These are phyloP conservation scores for Aristolochia fimbriata DNA, from an alignment of 164 flowering plant genomes.

Conservation along the genomic window DNA sequence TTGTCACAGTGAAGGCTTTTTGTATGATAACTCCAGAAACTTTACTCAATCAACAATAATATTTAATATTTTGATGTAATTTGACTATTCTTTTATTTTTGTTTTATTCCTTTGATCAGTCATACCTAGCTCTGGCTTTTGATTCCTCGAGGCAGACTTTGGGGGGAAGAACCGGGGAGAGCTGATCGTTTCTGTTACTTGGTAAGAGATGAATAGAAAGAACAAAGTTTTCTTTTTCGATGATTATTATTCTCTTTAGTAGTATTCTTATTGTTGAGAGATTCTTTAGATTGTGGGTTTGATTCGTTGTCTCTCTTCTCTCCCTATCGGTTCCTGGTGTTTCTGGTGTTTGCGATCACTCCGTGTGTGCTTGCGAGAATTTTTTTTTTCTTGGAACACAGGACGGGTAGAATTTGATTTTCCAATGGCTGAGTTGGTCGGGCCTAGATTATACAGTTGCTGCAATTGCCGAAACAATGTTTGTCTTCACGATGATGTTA, in stretches of 20 bases:
- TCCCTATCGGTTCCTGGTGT: not conserved
- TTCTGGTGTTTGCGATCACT: not conserved
- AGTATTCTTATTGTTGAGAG: not conserved
- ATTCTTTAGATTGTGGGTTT: not conserved
- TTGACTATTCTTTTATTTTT: not conserved
- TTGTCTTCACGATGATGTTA: constrained; percentile 59
- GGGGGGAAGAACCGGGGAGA: not conserved
- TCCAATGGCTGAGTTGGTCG: constrained; percentile 47
- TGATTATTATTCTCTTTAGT: not conserved
- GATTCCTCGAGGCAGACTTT: not conserved
- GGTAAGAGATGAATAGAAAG: not conserved
- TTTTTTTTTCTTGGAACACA: constrained; percentile 1
- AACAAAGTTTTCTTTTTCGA: not conserved
- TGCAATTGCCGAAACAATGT: constrained; percentile 65
- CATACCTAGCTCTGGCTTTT: not conserved
- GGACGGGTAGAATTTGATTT: not conserved
- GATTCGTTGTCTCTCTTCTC: not conserved
- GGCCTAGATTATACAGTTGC: constrained; percentile 65
- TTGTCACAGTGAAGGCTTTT: not conserved
- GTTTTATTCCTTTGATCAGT: not conserved
- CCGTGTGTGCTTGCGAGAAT: constrained; percentile 1
- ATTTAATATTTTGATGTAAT: not conserved
- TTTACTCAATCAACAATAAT: not conserved
- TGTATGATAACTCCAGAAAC: not conserved
- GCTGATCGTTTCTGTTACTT: not conserved